Percentiles rank a stretch among this genome's conserved stretches.
Conservation (phyloP, 2,329 filamentous ascomycete genomes). For the Mycocentrospora acerina region DNA sequence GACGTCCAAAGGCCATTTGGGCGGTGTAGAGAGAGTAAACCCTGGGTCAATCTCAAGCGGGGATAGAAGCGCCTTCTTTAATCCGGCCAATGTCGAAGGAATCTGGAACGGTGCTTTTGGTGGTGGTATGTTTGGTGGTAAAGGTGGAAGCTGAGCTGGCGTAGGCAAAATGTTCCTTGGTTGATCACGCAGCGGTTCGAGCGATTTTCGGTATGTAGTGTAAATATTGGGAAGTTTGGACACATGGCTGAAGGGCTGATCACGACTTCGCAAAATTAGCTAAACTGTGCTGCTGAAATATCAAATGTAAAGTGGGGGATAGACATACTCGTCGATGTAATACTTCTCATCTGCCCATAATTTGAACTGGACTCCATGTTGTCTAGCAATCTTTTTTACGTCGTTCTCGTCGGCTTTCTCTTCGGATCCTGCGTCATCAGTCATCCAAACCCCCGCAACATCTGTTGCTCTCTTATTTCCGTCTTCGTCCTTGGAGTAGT, state of each 20-base stretch:
- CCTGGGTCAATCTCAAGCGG: slow-evolving; percentile 54
- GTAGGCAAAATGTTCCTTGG: slow-evolving; percentile 60
- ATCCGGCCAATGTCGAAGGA: slow-evolving; percentile 55
- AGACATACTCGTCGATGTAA: slow-evolving; percentile 71
- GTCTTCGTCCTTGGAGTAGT: slow-evolving; percentile 29
- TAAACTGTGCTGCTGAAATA: background rate
- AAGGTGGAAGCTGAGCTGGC: slow-evolving; percentile 59
- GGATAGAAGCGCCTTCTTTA: slow-evolving; percentile 58
- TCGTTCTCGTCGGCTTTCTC: slow-evolving; percentile 65
- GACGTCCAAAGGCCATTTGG: slow-evolving; percentile 55
- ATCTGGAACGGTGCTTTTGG: slow-evolving; percentile 66
- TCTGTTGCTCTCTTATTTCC: slow-evolving; percentile 38
- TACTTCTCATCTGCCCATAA: slow-evolving; percentile 76
- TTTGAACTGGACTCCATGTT: slow-evolving; percentile 60
- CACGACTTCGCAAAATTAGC: slow-evolving; percentile 55
- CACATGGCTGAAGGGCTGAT: slow-evolving; percentile 60
- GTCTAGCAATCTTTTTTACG: slow-evolving; percentile 56
- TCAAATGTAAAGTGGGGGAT: background rate
- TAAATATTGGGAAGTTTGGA: slow-evolving; percentile 72
- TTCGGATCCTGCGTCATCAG: slow-evolving; percentile 67
- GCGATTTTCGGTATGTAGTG: slow-evolving; percentile 70
- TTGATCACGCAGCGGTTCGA: slow-evolving; percentile 68
- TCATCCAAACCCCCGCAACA: slow-evolving; percentile 72
- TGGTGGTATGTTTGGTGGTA: slow-evolving; percentile 59
- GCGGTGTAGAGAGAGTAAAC: slow-evolving; percentile 53